Conservation (phyloP, 2,329 filamentous ascomycete genomes). For the Aspergillus sp. region DNA sequence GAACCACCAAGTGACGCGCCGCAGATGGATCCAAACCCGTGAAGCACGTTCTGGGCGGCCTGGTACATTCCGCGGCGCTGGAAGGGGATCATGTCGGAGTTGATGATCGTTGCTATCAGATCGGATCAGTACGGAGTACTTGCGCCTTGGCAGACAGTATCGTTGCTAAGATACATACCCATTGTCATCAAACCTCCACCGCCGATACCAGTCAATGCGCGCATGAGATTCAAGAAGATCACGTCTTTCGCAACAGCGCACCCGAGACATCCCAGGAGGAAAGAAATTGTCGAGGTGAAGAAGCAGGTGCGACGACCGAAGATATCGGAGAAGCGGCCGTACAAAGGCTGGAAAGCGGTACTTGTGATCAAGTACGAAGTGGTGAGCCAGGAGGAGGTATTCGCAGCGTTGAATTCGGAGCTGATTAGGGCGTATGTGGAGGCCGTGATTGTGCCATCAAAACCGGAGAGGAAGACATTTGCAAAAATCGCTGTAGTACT, state of each 20-base stretch:
- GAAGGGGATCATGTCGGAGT: constrained; percentile 72
- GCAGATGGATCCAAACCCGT: constrained; percentile 63
- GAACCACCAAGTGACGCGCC: constrained; percentile 47
- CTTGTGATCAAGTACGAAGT: constrained; percentile 66
- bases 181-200: constrained; percentile 70
- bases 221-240: constrained; percentile 67
- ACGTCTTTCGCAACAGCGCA: constrained; percentile 69
- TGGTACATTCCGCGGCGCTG: constrained; percentile 72
- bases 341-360: constrained; percentile 69
- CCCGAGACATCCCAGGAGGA: constrained; percentile 65
- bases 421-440: constrained; percentile 47
- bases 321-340: constrained; percentile 71
- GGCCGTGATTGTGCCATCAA: constrained; percentile 47
- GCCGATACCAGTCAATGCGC: constrained; percentile 70
- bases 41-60: constrained; percentile 60
- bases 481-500: constrained; percentile 54
- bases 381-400: constrained; percentile 51
- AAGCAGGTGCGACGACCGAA: constrained; percentile 63
- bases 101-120: constrained; percentile 60
- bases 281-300: constrained; percentile 62
- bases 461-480: constrained; percentile 64
- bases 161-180: constrained; percentile 31
- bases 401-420: constrained; percentile 49
- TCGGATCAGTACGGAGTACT: background rate
- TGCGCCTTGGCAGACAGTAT: background rate